Conservation (phyloP, 2,329 filamentous ascomycete species). For the Sclerotinia borealis region DNA sequence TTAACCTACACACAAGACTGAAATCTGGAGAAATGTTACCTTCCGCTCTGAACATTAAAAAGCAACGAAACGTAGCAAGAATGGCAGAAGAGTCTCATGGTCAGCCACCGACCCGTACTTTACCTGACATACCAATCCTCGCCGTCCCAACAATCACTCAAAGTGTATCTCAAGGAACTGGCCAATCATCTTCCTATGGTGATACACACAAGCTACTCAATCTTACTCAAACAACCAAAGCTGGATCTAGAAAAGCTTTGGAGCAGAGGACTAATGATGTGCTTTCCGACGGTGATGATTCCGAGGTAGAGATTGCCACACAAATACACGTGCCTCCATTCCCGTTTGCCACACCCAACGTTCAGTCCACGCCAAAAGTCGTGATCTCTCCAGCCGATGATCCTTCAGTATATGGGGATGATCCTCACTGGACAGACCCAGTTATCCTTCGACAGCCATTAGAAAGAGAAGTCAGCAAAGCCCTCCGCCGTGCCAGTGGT, state of each 20-base stretch:
- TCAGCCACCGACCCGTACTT: slow-evolving; percentile 12
- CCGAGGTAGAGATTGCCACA: slow-evolving; percentile 6
- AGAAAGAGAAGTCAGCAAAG: slow-evolving; percentile 30
- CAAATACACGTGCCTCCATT: slow-evolving; percentile 9
- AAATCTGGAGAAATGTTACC: neutral
- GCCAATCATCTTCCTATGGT: slow-evolving; percentile 18
- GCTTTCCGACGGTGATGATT: neutral
- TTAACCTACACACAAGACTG: neutral
- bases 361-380: slow-evolving; percentile 9
- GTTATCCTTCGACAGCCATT: slow-evolving; percentile 16
- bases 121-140: slow-evolving; percentile 13
- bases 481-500: slow-evolving; percentile 26
- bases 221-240: slow-evolving; percentile 12
- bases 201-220: slow-evolving; percentile 21
- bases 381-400: slow-evolving; percentile 16
- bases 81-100: slow-evolving; percentile 1
- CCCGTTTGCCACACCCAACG: slow-evolving; percentile 7
- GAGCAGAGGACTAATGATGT: neutral
- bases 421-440: slow-evolving; percentile 6
- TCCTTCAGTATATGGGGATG: slow-evolving; percentile 10
- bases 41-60: slow-evolving; percentile 14
- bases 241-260: neutral
- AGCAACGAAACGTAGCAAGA: slow-evolving; percentile 12
- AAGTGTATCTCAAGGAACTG: slow-evolving; percentile 13
- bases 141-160: neutral